phyloP scores from a whole-genome alignment of 1,139 yeast genomes.

The Arxiozyma heterogenica region DNA sequence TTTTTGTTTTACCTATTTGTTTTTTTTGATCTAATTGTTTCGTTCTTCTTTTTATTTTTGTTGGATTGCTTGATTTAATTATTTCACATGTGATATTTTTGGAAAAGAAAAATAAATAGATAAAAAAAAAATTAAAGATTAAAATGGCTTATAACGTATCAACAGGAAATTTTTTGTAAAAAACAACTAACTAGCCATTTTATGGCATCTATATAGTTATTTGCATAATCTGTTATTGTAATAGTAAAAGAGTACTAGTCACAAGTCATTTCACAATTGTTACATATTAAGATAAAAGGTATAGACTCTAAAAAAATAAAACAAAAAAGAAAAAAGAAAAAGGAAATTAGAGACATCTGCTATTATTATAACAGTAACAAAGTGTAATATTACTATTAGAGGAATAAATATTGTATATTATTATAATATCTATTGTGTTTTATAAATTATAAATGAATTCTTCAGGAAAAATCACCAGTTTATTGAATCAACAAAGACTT shows the following conservation, averaged over 20 bases:
- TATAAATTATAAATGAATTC: not conserved
- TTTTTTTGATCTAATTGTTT: not conserved
- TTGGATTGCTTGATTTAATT: not conserved
- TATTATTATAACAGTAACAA: too few species aligned
- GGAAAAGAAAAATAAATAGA: not conserved
- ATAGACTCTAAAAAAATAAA: too few species aligned
- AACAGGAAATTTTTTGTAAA: too few species aligned
- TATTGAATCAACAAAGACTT: constrained; percentile 54
- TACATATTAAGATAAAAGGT: not conserved
- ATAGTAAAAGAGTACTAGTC: not conserved
- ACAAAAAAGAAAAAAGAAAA: too few species aligned
- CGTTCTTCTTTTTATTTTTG: not conserved
- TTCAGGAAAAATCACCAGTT: constrained; percentile 11
- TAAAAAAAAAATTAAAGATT: not conserved
- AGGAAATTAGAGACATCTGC: not conserved
- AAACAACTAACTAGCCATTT: not conserved
- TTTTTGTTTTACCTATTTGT: too few species aligned
- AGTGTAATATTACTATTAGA: too few species aligned
- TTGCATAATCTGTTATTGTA: not conserved
- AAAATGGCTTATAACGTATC: not conserved
- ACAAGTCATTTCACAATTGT: too few species aligned
- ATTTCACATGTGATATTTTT: not conserved
- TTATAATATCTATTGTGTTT: not conserved
- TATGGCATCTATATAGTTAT: not conserved
- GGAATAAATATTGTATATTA: too few species aligned